These are phyloP conservation scores for Bimuria novae-zelandiae DNA, from an alignment of 2,329 filamentous ascomycete genomes.

Conservation along the genomic window DNA sequence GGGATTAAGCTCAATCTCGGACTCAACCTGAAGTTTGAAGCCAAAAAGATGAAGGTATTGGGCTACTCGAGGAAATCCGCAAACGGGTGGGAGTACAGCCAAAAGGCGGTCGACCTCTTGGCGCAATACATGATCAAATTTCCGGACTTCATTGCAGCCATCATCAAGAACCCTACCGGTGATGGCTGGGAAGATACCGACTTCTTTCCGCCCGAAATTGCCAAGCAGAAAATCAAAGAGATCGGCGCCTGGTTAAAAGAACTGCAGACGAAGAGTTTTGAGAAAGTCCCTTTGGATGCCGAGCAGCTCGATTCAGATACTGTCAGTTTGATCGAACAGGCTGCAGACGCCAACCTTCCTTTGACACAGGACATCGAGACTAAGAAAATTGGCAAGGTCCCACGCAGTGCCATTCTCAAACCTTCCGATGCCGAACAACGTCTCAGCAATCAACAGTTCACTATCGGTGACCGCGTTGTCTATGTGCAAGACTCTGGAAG, in stretches of 20 bases:
- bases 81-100: conserved; percentile 94
- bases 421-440: conserved; percentile 96
- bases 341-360: conserved; percentile 63
- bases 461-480: conserved; percentile 85
- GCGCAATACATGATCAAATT: conserved; percentile 91
- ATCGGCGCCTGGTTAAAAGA: conserved; percentile 92
- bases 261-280: conserved; percentile 87
- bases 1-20: conserved; percentile 87
- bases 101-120: conserved; percentile 78
- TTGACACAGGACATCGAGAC: conserved; percentile 51
- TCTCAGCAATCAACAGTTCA: conserved; percentile 81
- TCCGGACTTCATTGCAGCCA: conserved; percentile 90
- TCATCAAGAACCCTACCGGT: conserved; percentile 82
- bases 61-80: conserved; percentile 88
- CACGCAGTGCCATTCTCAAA: conserved; percentile 84
- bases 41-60: conserved; percentile 90
- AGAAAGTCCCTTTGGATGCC: conserved; percentile 93
- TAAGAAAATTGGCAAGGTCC: conserved; percentile 78
- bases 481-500: conserved; percentile 93
- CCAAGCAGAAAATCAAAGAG: conserved; percentile 84
- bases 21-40: conserved; percentile 95
- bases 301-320: conserved; percentile 93
- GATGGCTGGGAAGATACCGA: conserved; percentile 84
- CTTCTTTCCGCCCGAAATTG: conserved; percentile 76
- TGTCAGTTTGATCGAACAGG: conserved; percentile 77